Evolutionary conservation across 2,329 filamentous ascomycete species (phyloP).

Genomic region (Sphaerulina musiva): DNA sequence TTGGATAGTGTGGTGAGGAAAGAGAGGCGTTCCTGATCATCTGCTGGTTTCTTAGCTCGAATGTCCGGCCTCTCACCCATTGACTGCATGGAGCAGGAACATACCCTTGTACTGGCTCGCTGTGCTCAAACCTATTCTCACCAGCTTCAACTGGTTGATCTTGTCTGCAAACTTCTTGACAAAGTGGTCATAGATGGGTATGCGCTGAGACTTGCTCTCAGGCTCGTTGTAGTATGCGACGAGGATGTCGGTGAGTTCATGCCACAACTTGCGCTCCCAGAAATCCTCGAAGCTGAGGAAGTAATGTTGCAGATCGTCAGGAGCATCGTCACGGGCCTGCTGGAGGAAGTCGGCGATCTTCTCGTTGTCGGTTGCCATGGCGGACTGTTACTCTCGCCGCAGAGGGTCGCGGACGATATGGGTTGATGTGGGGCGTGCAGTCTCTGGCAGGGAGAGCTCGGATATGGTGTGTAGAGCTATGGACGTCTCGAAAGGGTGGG

Average conservation of each 20-base stretch:
- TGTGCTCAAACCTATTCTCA: constrained; percentile 80
- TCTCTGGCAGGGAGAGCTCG: neutral
- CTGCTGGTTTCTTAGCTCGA: constrained; percentile 42
- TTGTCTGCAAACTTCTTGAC: constrained; percentile 94
- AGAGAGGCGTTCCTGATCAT: constrained; percentile 74
- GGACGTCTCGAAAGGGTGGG: neutral
- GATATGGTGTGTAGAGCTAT: neutral
- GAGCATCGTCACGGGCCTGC: constrained; percentile 80
- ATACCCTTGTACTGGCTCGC: constrained; percentile 75
- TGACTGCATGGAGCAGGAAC: constrained; percentile 7
- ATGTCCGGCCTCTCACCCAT: neutral
- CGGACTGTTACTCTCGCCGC: neutral
- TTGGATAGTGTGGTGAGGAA: constrained; percentile 79
- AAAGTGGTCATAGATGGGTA: constrained; percentile 89
- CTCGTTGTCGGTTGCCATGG: constrained; percentile 65
- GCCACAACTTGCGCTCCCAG: constrained; percentile 99
- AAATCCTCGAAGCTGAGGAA: constrained; percentile 91
- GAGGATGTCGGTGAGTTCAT: constrained; percentile 88
- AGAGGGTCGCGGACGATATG: neutral
- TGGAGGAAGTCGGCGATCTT: constrained; percentile 86
- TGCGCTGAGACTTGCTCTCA: constrained; percentile 73
- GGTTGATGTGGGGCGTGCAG: neutral
- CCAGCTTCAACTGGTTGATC: constrained; percentile 98
- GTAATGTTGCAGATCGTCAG: constrained; percentile 78
- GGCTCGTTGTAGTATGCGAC: constrained; percentile 80